Conservation (phyloP, 371 early-diverging fungal species). For the Coemansia sp. region DNA sequence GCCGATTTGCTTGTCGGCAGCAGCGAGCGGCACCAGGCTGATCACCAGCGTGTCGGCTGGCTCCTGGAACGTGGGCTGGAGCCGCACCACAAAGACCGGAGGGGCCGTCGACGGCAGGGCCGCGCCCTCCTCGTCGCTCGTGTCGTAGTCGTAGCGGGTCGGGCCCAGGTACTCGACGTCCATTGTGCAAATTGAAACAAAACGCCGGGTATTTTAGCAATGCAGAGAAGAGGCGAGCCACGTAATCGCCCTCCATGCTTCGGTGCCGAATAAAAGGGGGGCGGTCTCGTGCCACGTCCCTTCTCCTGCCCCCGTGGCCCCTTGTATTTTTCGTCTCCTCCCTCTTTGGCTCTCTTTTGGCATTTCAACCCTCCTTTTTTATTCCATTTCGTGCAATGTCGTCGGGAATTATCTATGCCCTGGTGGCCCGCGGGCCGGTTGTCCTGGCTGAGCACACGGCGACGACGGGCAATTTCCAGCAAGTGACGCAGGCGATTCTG, state of each 20-base stretch:
- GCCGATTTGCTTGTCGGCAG: slow-evolving; percentile 18
- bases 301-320: no score
- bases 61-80: background rate
- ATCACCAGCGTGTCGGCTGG: slow-evolving; percentile 20
- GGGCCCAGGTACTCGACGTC: slow-evolving; percentile 42
- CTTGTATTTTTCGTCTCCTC: background rate
- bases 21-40: slow-evolving; percentile 12
- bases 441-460: slow-evolving; percentile 78
- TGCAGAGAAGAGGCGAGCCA: background rate
- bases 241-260: no score
- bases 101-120: background rate
- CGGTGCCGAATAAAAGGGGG: no score
- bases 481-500: slow-evolving; percentile 83
- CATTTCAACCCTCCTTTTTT: slow-evolving; percentile 1
- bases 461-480: slow-evolving; percentile 70
- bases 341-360: background rate
- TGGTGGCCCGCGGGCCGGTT: slow-evolving; percentile 69
- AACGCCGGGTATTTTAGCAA: background rate
- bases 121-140: slow-evolving; percentile 32
- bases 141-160: slow-evolving; percentile 43
- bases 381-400: slow-evolving; percentile 9
- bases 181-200: slow-evolving; percentile 13
- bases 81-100: slow-evolving; percentile 23
- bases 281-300: no score
- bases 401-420: slow-evolving; percentile 57